A percentile compares a stretch with the other conserved stretches of the same genome.
phyloP scores from a whole-genome alignment of 768 basidiomycete species.

The Tylopilus plumbeoviolaceoides region DNA sequence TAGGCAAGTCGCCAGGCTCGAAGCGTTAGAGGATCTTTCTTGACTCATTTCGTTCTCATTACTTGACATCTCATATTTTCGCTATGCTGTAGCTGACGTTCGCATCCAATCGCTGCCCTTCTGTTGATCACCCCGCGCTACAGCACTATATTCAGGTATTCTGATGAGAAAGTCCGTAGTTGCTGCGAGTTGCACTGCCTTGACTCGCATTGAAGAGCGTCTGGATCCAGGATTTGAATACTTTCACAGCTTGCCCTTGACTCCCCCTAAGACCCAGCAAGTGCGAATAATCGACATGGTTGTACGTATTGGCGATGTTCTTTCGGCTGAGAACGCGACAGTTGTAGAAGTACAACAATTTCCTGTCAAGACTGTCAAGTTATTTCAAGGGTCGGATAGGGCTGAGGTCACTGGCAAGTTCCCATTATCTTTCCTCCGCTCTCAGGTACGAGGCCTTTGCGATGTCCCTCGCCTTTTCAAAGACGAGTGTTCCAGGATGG shows the following conservation, averaged over 20 bases:
- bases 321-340: neutral
- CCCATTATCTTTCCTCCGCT: constrained; percentile 12
- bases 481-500: constrained; percentile 11
- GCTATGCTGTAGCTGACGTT: constrained; percentile 7
- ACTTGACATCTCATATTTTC: constrained; percentile 1
- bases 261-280: neutral
- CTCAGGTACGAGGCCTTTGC: neutral
- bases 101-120: neutral
- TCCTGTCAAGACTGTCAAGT: constrained; percentile 17
- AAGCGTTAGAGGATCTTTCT: constrained; percentile 40
- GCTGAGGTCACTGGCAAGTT: constrained; percentile 20
- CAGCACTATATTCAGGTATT: neutral
- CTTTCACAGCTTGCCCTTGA: neutral
- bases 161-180: neutral
- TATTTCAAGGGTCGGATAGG: constrained; percentile 10
- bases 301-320: neutral
- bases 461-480: neutral
- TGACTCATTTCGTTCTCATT: constrained; percentile 8
- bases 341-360: constrained; percentile 11
- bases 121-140: neutral
- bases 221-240: neutral
- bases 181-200: neutral
- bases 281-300: neutral
- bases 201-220: too few relatives aligned
- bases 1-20: constrained; percentile 58